phyloP scores from a whole-genome alignment of 805 yeast genomes.

The Henningerozyma blattae region DNA sequence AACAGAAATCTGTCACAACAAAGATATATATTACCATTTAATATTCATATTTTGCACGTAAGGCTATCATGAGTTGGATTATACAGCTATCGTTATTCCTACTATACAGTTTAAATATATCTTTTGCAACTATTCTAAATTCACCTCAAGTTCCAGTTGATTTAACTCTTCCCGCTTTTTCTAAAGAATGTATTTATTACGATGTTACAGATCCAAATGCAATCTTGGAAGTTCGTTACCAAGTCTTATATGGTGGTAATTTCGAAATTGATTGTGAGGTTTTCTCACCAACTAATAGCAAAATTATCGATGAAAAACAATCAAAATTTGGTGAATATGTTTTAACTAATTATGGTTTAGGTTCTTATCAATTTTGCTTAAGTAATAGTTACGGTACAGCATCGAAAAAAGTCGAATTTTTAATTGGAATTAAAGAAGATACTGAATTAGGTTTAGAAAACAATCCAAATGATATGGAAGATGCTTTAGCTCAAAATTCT shows the following conservation, averaged over 20 bases:
- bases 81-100: background rate
- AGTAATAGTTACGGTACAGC: constrained; percentile 48
- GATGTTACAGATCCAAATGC: constrained; percentile 25
- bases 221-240: constrained; percentile 26
- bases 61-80: too few species aligned
- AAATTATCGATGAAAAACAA: constrained; percentile 36
- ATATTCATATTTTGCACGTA: too few species aligned
- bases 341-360: constrained; percentile 39
- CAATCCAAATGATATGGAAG: constrained; percentile 34
- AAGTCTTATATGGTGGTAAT: constrained; percentile 50
- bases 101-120: background rate
- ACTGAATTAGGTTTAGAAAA: constrained; percentile 11
- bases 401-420: constrained; percentile 42
- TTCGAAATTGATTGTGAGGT: constrained; percentile 52
- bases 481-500: constrained; percentile 38
- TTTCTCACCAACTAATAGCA: constrained; percentile 37
- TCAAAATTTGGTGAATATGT: constrained; percentile 49
- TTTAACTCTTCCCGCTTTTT: constrained; percentile 25
- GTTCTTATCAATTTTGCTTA: constrained; percentile 54
- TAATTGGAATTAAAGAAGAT: constrained; percentile 20
- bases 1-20: background rate
- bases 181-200: constrained; percentile 30
- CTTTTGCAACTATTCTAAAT: background rate
- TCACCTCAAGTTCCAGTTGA: constrained; percentile 19
- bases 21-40: too few species aligned